phyloP scores from a whole-genome alignment of 2,329 filamentous ascomycete genomes.

The Fusarium miscanthi region DNA sequence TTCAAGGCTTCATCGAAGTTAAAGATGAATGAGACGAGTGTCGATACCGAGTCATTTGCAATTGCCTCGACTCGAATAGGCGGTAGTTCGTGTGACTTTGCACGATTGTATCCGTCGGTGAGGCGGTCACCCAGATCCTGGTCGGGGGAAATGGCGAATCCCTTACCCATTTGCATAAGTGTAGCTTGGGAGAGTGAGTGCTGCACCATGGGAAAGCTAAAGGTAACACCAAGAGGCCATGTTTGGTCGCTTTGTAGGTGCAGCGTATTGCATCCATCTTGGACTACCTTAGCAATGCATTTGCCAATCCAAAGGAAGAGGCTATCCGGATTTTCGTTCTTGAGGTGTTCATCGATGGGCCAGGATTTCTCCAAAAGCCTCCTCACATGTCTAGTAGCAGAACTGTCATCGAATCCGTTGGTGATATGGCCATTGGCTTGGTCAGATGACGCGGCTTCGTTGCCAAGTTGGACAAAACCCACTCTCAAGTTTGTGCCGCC shows the following conservation, averaged over 20 bases:
- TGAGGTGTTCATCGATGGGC: constrained; percentile 79
- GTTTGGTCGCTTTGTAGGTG: constrained; percentile 56
- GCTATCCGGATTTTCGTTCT: constrained; percentile 78
- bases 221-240: constrained; percentile 74
- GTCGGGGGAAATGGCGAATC: constrained; percentile 71
- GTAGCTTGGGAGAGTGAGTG: constrained; percentile 70
- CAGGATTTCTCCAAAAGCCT: constrained; percentile 76
- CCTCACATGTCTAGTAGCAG: constrained; percentile 56
- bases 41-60: constrained; percentile 84
- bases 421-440: constrained; percentile 11
- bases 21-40: constrained; percentile 81
- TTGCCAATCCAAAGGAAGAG: constrained; percentile 85
- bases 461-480: constrained; percentile 72
- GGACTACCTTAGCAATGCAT: constrained; percentile 79
- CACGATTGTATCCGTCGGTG: constrained; percentile 66
- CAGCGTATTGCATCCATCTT: constrained; percentile 62
- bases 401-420: constrained; percentile 28
- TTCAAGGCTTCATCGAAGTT: constrained; percentile 69
- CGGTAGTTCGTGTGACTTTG: constrained; percentile 64
- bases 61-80: constrained; percentile 79
- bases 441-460: constrained; percentile 44
- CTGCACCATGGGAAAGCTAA: constrained; percentile 78
- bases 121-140: constrained; percentile 71
- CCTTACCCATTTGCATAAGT: constrained; percentile 77
- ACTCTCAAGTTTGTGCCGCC: constrained; percentile 77